Conservation (phyloP, 2,329 filamentous ascomycete genomes). For the Coleophoma eucalyptorum region DNA sequence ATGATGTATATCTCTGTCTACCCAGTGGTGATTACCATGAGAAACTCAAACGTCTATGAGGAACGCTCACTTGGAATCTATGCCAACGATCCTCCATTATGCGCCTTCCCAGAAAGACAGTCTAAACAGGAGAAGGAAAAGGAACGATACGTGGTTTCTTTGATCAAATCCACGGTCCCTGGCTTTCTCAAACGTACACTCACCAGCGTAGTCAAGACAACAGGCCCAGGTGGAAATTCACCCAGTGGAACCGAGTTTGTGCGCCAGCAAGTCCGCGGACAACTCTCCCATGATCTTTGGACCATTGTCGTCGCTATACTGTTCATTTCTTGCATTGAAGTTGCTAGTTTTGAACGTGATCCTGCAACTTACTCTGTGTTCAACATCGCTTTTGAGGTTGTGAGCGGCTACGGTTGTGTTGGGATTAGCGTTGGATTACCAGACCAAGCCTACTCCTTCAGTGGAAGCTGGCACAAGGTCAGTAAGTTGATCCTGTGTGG, state of each 20-base stretch:
- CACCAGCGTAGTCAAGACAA: not conserved
- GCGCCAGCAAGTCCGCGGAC: conserved; percentile 51
- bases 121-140: not conserved
- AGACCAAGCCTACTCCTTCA: conserved; percentile 48
- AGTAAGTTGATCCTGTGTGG: conserved; percentile 56
- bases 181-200: conserved; percentile 7
- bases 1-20: conserved; percentile 67
- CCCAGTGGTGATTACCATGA: conserved; percentile 59
- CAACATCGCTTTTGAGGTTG: conserved; percentile 56
- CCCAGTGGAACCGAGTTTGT: conserved; percentile 16
- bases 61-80: conserved; percentile 63
- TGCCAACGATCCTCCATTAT: conserved; percentile 14
- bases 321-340: conserved; percentile 57
- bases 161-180: conserved; percentile 1
- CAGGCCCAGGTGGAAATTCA: not conserved
- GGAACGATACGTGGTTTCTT: not conserved
- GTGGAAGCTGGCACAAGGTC: conserved; percentile 47
- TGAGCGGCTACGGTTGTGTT: conserved; percentile 57
- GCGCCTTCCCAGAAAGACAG: not conserved
- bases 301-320: conserved; percentile 58
- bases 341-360: conserved; percentile 45
- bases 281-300: conserved; percentile 66
- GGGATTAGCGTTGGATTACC: conserved; percentile 55
- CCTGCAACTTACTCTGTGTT: conserved; percentile 53
- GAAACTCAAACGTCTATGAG: conserved; percentile 70